phyloP scores from a whole-genome alignment of 2,329 filamentous ascomycete species.

The Hypoxylon sp. region DNA sequence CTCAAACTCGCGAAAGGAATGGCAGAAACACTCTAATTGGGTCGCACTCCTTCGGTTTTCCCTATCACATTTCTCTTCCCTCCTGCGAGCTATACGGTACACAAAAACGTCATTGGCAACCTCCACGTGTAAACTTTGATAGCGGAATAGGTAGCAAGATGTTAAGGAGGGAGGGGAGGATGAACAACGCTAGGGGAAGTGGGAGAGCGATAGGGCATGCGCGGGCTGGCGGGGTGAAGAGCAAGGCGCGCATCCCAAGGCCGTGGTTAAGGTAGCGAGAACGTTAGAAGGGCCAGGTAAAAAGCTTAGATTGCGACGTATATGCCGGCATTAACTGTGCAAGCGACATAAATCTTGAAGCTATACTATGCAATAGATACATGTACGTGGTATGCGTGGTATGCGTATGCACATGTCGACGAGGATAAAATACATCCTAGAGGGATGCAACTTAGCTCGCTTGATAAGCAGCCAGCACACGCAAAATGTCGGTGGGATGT shows the following conservation, averaged over 20 bases:
- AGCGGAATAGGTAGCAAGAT: not conserved
- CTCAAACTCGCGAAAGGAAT: not conserved
- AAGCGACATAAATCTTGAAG: constrained; percentile 27
- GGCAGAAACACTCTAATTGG: constrained; percentile 14
- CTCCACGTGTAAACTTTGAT: constrained; percentile 9
- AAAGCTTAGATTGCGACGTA: constrained; percentile 25
- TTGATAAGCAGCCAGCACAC: constrained; percentile 11
- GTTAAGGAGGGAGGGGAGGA: not conserved
- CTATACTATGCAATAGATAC: constrained; percentile 11
- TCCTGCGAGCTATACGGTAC: constrained; percentile 12
- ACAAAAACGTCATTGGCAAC: constrained; percentile 15
- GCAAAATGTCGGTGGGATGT: constrained; percentile 31
- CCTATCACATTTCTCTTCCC: constrained; percentile 33
- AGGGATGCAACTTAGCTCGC: constrained; percentile 8
- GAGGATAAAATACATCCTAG: too few relatives aligned
- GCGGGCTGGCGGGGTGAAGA: constrained; percentile 8
- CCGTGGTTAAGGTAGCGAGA: constrained; percentile 42
- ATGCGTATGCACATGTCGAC: constrained; percentile 11
- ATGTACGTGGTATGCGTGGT: not conserved
- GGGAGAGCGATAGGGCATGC: not conserved
- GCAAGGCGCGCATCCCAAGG: constrained; percentile 29
- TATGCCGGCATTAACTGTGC: constrained; percentile 34
- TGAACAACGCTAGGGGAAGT: not conserved
- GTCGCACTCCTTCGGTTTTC: constrained; percentile 15
- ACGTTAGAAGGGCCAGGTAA: constrained; percentile 18